Evolutionary conservation across 179 eudicot genomes (phyloP).

Genomic region (Beta lomatogona): DNA sequence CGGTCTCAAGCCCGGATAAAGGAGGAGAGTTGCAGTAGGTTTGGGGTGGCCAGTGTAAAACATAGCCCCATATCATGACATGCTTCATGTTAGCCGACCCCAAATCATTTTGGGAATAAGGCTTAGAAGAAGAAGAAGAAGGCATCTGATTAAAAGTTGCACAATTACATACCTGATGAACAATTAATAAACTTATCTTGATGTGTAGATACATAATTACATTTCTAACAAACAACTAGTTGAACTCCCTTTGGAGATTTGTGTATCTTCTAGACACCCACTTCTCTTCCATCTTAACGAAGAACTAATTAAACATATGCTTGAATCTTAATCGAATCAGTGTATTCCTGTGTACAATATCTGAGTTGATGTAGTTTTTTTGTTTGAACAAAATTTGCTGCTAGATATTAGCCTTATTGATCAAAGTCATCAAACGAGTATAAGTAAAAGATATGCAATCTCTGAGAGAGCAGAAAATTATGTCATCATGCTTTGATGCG

Average conservation of each 20-base stretch:
- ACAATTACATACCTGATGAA: not conserved
- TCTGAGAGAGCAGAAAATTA: not conserved
- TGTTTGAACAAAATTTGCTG: not conserved
- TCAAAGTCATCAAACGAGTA: not conserved
- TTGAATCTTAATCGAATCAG: not conserved
- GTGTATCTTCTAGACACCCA: not conserved
- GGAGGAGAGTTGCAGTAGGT: no score
- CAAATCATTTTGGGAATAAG: no score
- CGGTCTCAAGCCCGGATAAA: no score
- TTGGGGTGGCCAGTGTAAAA: no score
- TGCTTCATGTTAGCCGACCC: no score
- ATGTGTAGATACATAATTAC: not conserved
- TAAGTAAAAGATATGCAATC: not conserved
- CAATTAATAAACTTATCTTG: no score
- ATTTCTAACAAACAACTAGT: not conserved
- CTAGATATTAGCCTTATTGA: not conserved
- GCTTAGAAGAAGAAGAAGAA: no score
- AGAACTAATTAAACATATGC: not conserved
- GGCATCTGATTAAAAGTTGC: not conserved
- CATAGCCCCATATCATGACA: no score
- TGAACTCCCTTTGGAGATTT: not conserved
- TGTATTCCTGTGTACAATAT: not conserved
- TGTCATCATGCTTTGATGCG: slow-evolving; percentile 4
- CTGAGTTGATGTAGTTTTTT: not conserved
- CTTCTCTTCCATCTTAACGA: not conserved